phyloP scores from a whole-genome alignment of 192 early-diverging fungal species.

The Backusella luteola region DNA sequence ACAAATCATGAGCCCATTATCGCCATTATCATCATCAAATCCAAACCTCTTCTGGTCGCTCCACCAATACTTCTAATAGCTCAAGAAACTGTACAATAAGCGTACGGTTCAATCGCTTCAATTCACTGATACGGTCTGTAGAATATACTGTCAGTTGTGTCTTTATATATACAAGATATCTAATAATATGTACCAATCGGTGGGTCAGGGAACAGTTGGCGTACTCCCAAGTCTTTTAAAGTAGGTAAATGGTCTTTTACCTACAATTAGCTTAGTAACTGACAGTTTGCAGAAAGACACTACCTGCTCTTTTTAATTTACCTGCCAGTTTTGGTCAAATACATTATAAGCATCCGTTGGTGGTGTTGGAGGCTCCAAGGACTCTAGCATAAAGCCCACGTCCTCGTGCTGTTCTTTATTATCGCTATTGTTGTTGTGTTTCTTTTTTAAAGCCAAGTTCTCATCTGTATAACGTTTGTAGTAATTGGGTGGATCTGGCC shows the following conservation, averaged over 20 bases:
- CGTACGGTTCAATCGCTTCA: slow-evolving; percentile 62
- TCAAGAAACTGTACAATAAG: slow-evolving; percentile 66
- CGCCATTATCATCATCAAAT: background rate
- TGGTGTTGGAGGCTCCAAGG: slow-evolving; percentile 55
- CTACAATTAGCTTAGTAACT: too few relatives aligned
- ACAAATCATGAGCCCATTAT: too few relatives aligned
- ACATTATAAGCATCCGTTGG: slow-evolving; percentile 53
- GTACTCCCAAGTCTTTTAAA: slow-evolving; percentile 58
- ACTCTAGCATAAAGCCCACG: slow-evolving; percentile 41
- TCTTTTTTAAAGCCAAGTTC: slow-evolving; percentile 46
- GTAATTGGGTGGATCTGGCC: slow-evolving; percentile 68
- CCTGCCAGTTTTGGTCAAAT: slow-evolving; percentile 74
- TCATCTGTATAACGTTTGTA: slow-evolving; percentile 61
- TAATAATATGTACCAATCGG: slow-evolving; percentile 24
- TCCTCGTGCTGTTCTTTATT: slow-evolving; percentile 31
- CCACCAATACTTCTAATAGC: slow-evolving; percentile 61
- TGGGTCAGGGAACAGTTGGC: slow-evolving; percentile 65
- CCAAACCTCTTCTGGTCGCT: slow-evolving; percentile 50
- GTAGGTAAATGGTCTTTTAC: slow-evolving; percentile 20
- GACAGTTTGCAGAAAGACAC: too few relatives aligned
- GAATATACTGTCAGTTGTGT: background rate
- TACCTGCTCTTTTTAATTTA: slow-evolving; percentile 20
- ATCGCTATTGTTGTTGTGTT: slow-evolving; percentile 5
- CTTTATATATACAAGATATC: background rate
- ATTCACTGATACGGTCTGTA: slow-evolving; percentile 63